These are phyloP conservation scores for Hibiscus mutabilis DNA, from an alignment of 345 rosid genomes.

Conservation along the genomic window DNA sequence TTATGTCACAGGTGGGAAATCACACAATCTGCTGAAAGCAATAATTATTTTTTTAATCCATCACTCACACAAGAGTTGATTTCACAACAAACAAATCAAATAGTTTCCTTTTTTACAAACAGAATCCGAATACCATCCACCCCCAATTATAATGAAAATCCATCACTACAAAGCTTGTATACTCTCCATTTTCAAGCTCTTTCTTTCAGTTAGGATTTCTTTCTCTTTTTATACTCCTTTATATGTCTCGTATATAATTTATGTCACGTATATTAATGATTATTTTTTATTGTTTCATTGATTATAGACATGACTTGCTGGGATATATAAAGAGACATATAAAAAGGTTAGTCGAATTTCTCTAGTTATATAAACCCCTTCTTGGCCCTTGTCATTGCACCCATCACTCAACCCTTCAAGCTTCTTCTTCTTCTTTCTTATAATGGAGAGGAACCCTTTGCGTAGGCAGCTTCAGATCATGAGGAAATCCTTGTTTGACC, in stretches of 20 bases:
- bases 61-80: neutral
- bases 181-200: too few relatives aligned
- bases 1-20: too few relatives aligned
- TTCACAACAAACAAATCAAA: neutral
- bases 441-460: conserved; percentile 37
- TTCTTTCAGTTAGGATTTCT: too few relatives aligned
- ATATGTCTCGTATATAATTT: too few relatives aligned
- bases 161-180: neutral
- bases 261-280: too few relatives aligned
- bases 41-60: neutral
- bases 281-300: neutral
- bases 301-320: too few relatives aligned
- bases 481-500: conserved; percentile 67
- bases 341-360: neutral
- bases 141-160: conserved; percentile 4
- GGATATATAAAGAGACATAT: too few relatives aligned
- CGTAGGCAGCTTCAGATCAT: conserved; percentile 41
- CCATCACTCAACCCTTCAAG: conserved; percentile 8
- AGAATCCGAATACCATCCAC: neutral
- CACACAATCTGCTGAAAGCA: neutral
- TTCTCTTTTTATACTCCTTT: too few relatives aligned
- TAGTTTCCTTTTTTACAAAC: conserved; percentile 5
- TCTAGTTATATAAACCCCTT: conserved; percentile 23
- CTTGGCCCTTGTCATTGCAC: neutral
- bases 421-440: neutral